Percentiles rank a stretch among this genome's conserved stretches.
Conservation (phyloP, 352 stramenopile species). For the Pythium vanterpoolii region DNA sequence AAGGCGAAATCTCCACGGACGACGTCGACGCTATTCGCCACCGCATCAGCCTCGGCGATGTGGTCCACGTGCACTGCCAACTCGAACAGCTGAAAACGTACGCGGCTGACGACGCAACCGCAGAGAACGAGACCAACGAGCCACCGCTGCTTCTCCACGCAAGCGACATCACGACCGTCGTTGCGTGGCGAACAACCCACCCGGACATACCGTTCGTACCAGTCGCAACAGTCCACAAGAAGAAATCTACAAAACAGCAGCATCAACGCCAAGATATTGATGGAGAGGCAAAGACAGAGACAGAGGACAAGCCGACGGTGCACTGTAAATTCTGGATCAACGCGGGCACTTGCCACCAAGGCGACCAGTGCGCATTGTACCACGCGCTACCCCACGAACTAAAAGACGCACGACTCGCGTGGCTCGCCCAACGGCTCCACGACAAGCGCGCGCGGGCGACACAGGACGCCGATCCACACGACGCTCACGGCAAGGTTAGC, state of each 20-base stretch:
- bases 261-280: not conserved
- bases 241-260: not conserved
- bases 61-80: constrained; percentile 60
- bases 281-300: not conserved
- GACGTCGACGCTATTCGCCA: constrained; percentile 63
- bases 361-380: constrained; percentile 61
- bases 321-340: constrained; percentile 88
- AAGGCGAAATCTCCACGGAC: constrained; percentile 56
- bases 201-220: constrained; percentile 52
- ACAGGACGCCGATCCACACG: constrained; percentile 55
- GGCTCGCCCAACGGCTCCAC: constrained; percentile 58
- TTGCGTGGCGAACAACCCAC: constrained; percentile 54
- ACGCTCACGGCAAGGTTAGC: constrained; percentile 65
- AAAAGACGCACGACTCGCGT: constrained; percentile 49
- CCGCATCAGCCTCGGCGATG: constrained; percentile 59
- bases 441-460: constrained; percentile 55
- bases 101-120: not conserved
- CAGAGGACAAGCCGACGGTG: too few relatives aligned
- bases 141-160: constrained; percentile 21
- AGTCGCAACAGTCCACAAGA: constrained; percentile 36
- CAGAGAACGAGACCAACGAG: not conserved
- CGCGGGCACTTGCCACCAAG: constrained; percentile 62
- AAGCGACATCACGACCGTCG: constrained; percentile 21
- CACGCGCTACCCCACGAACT: constrained; percentile 46
- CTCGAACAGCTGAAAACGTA: constrained; percentile 35